Base-by-base conservation (phyloP, 305 asterid species). In the Fraxinus angustifolia region DNA sequence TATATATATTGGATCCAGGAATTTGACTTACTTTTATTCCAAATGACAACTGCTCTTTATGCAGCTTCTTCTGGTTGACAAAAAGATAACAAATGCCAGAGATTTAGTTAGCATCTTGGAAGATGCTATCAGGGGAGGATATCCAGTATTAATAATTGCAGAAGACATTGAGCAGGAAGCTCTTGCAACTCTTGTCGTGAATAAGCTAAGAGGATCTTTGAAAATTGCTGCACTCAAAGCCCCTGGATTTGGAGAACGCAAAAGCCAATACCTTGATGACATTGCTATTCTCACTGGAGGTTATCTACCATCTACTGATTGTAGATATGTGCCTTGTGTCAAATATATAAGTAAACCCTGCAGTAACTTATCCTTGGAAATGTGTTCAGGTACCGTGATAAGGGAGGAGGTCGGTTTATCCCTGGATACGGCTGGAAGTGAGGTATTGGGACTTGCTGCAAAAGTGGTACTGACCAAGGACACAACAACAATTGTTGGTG, bases 151-250 rank as follows among this genome's bases (percentile, higher is more conserved):
- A 80, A 87, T 89, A 67, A 84, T 89, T 82, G 90, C 92, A 1
- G 89, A 89, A 80, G 90, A 89, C 75, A 87, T 89, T 75, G 90
- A 89, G 84, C 90, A 89, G 76, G 92, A 89, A 81, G 92, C 92
- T 73, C 65, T 89, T 23, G 92, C 92, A 1, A 87, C 91, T 2
- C 88, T 89, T 36, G 91, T 89, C 30, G 91, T 89, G 62, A 89
- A 89, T 81, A 89, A 26, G 82, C 90, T 89, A 11, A 84, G 91
- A 82, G 91, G 91, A 23, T 79, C 90, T 11, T 77, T 88, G 17
- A 88, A 88, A 80, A 84, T 88, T 65, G 90, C 89, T 78, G 90
- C 91, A 6, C 83, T 88, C 4, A 88, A 88, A 82, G 91, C 91
- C 73, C 91, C 91, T 78, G 90, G 91, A 12, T 87, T 88, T 82